These are phyloP conservation scores for Podospora australis DNA, from an alignment of 495 filamentous ascomycete species.

Conservation along the genomic window DNA sequence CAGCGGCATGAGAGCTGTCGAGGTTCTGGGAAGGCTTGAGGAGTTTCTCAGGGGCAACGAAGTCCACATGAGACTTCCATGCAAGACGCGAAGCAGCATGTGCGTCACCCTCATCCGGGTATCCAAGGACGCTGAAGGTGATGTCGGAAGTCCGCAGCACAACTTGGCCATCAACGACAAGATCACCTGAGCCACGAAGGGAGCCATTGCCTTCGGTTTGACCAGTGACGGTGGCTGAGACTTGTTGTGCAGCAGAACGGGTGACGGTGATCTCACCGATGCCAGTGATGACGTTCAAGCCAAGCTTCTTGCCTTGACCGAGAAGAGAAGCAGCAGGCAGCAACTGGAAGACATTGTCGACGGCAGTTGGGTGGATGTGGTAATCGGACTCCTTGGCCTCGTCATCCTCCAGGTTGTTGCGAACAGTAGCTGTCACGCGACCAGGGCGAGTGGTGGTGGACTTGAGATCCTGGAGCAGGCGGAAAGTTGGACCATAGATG, in stretches of 20 bases:
- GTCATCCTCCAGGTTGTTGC: too few species aligned
- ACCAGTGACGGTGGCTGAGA: too few species aligned
- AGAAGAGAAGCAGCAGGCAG: constrained; percentile 27
- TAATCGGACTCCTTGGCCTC: too few species aligned
- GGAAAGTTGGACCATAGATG: constrained; percentile 26
- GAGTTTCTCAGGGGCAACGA: too few species aligned
- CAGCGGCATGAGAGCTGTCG: too few species aligned
- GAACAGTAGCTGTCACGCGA: too few species aligned
- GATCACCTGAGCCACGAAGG: background rate
- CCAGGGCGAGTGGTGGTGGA: too few species aligned
- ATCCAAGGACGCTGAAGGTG: background rate
- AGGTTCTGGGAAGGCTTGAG: too few species aligned
- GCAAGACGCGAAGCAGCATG: background rate
- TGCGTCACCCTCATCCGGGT: background rate
- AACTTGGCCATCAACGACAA: background rate
- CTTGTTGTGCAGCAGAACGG: too few species aligned
- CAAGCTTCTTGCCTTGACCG: too few species aligned
- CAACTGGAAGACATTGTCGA: constrained; percentile 35
- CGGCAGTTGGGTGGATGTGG: constrained; percentile 38
- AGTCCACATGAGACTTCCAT: background rate
- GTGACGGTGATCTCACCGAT: too few species aligned
- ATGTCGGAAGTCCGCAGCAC: background rate
- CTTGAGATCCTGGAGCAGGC: constrained; percentile 26
- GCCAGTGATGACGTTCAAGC: too few species aligned
- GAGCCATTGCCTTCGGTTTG: constrained; percentile 17